Evolutionary conservation across 1,284 basidiomycete genomes (phyloP), one percentile per base, ranked within the genome.

Genomic region (Malassezia psittaci): DNA sequence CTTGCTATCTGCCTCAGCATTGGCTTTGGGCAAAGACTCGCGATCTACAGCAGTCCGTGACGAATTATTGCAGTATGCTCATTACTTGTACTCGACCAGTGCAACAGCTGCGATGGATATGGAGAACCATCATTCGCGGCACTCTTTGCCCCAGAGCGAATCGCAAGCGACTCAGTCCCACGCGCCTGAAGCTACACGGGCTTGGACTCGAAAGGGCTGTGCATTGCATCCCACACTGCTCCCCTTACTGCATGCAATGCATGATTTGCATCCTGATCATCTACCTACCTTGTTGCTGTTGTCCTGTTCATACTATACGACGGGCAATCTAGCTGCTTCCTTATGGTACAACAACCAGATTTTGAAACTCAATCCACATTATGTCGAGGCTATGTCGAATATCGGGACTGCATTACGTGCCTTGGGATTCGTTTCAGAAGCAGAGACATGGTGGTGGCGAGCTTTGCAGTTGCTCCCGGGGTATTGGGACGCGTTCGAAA

Each of bases 351-450:
- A 76, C 58, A 71, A 69, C 36, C 58, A 60, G 24, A 66, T 76
- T 50, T 57, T 76, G 2, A 52, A 55, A 37, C 65, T 70, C 46
- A 74, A 79, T 48, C 74, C 76, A 1, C 69, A 76, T 48, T 79
- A 78, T 57, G 78, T 79, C 47, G 64, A 72, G 60, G 63, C 63
- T 44, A 72, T 74, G 62, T 59, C 76, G 52, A 82, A 82, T 60
- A 78, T 81, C 38, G 81, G 80, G 5, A 80, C 79, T 8, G 78
- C 79, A 6, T 67, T 79, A 48, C 76, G 78, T 18, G 77, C 78
- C 6, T 64, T 78, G 53, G 71, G 77, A 48, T 65, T 69, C 8
- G 69, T 68, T 54, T 52, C 63, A 6, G 77, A 78, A 40, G 79
- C 79, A 1, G 76, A 79, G 57, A 63, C 60, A 24, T 79, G 78